Evolutionary conservation across 768 basidiomycete genomes (phyloP).

Genomic region (Fomitopsis pulvina): DNA sequence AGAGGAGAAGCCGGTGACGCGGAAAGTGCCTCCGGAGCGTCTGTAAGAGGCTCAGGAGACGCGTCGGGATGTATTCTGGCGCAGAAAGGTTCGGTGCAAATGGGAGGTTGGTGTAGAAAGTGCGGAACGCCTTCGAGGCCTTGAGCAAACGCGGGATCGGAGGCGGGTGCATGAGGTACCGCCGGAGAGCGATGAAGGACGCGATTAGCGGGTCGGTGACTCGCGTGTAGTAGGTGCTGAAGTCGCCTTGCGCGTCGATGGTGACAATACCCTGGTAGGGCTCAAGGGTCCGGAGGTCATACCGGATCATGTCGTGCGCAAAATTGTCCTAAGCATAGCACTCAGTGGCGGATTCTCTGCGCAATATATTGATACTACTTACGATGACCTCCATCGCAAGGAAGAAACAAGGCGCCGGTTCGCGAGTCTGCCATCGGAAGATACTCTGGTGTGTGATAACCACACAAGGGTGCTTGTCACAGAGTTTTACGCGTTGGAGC

Average conservation of each 20-base stretch:
- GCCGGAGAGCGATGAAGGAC: slow-evolving; percentile 69
- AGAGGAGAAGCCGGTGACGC: slow-evolving; percentile 86
- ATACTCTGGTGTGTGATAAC: slow-evolving; percentile 71
- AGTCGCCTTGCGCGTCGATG: slow-evolving; percentile 76
- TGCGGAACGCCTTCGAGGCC: slow-evolving; percentile 50
- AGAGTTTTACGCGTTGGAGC: slow-evolving; percentile 64
- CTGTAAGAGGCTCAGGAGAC: slow-evolving; percentile 77
- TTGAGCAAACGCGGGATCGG: slow-evolving; percentile 52
- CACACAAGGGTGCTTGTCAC: slow-evolving; percentile 57
- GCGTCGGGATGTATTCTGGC: slow-evolving; percentile 91
- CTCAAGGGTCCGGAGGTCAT: slow-evolving; percentile 69
- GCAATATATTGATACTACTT: slow-evolving; percentile 26
- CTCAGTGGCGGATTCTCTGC: neutral
- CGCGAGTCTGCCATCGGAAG: slow-evolving; percentile 74
- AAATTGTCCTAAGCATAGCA: slow-evolving; percentile 73
- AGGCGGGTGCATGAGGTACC: slow-evolving; percentile 47
- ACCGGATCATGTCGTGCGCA: slow-evolving; percentile 91
- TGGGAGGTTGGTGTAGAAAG: slow-evolving; percentile 63
- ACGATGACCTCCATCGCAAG: slow-evolving; percentile 94
- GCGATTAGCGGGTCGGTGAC: slow-evolving; percentile 80
- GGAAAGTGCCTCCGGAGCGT: slow-evolving; percentile 82
- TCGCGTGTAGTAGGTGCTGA: slow-evolving; percentile 73
- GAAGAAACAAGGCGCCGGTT: slow-evolving; percentile 85
- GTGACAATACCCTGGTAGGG: slow-evolving; percentile 83
- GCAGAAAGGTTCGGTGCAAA: slow-evolving; percentile 85